A percentile compares a stretch with the other conserved stretches of the same genome.
These are phyloP conservation scores for Eucalyptus sp. DNA, from an alignment of 345 rosid genomes.

Conservation along the genomic window DNA sequence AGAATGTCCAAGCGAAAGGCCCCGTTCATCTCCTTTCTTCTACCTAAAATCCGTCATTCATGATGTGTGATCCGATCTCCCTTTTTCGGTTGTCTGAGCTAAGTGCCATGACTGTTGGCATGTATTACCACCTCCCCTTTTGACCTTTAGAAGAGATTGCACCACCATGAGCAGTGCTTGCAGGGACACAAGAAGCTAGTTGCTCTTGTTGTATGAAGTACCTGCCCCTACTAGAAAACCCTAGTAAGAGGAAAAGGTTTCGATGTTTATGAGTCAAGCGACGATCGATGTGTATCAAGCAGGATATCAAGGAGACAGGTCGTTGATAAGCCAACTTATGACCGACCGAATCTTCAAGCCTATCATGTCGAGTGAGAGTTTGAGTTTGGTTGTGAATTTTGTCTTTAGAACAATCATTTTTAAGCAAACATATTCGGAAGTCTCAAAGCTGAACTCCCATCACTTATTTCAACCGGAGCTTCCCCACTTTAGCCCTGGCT, in stretches of 20 bases:
- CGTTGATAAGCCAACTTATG: background rate
- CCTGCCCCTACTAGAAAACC: background rate
- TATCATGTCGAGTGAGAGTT: background rate
- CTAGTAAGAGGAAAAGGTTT: background rate
- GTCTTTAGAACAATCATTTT: background rate
- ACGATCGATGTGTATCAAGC: background rate
- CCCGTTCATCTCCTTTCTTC: background rate
- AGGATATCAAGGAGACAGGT: background rate
- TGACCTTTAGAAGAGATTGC: background rate
- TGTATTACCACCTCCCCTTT: background rate
- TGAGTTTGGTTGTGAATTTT: background rate
- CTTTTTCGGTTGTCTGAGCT: background rate
- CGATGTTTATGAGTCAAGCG: background rate
- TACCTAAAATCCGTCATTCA: background rate
- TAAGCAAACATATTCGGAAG: background rate
- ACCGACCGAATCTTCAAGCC: background rate
- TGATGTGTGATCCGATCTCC: background rate
- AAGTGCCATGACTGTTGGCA: background rate
- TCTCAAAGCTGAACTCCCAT: background rate
- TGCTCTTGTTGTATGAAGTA: background rate
- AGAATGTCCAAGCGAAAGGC: background rate
- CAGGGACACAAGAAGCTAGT: background rate
- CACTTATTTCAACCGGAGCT: background rate
- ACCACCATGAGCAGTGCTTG: background rate
- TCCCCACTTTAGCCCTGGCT: background rate